These are phyloP conservation scores for Penicillium simplicissimum DNA, from an alignment of 495 filamentous ascomycete species.

Conservation along the genomic window DNA sequence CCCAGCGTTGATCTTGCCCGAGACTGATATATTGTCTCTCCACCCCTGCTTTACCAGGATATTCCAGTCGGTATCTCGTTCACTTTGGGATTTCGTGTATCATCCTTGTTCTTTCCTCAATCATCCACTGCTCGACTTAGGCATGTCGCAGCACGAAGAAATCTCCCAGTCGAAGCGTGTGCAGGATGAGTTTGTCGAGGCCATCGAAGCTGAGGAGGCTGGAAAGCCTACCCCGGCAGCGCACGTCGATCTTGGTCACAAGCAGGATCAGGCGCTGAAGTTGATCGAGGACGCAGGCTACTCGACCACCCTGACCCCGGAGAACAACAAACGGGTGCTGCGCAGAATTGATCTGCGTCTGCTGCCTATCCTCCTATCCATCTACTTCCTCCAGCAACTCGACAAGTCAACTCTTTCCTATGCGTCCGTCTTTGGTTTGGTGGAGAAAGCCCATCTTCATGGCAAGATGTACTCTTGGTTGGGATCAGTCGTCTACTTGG, in stretches of 20 bases:
- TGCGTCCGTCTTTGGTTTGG: constrained; percentile 52
- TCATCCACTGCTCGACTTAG: constrained; percentile 4
- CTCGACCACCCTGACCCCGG: constrained; percentile 47
- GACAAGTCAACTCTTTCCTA: constrained; percentile 61
- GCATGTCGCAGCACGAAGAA: constrained; percentile 28
- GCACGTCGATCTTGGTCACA: constrained; percentile 9
- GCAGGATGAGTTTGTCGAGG: constrained; percentile 43
- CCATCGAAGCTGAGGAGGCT: constrained; percentile 26
- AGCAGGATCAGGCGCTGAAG: constrained; percentile 46
- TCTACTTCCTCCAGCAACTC: constrained; percentile 54
- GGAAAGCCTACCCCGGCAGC: constrained; percentile 6
- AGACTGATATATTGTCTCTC: background rate
- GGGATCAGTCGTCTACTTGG: constrained; percentile 50
- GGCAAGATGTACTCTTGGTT: constrained; percentile 56
- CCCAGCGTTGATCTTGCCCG: constrained; percentile 1
- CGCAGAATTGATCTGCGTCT: constrained; percentile 55
- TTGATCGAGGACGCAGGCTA: constrained; percentile 45
- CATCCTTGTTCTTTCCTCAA: background rate
- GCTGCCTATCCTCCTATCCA: constrained; percentile 49
- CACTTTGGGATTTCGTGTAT: background rate
- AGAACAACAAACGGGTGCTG: constrained; percentile 54
- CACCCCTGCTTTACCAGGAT: background rate
- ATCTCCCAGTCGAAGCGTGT: constrained; percentile 24
- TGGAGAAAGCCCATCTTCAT: constrained; percentile 44
- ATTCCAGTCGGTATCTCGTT: background rate